Evolutionary conservation across 129 eudicot genomes (phyloP).

Genomic region (Pittosporum tobira): DNA sequence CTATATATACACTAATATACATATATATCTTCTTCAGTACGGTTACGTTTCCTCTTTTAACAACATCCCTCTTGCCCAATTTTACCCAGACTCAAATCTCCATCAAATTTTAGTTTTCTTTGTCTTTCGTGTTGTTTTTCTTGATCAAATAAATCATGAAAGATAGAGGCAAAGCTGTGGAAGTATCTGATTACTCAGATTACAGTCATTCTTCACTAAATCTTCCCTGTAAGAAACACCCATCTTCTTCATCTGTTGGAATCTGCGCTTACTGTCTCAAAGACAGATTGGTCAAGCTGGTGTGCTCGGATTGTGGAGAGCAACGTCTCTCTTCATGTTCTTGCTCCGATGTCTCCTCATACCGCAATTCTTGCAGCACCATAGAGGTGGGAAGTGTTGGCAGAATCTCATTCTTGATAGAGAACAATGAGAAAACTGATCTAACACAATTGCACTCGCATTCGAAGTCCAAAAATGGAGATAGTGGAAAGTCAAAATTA

Average conservation of each 20-base stretch:
- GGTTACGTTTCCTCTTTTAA: neutral
- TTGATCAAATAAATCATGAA: conserved; percentile 31
- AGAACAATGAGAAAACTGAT: conserved; percentile 50
- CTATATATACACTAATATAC: too few relatives aligned
- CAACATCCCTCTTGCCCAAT: neutral
- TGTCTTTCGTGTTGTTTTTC: neutral
- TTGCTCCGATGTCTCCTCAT: conserved; percentile 65
- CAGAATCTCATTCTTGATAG: conserved; percentile 65
- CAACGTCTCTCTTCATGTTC: conserved; percentile 74
- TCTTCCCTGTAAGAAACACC: conserved; percentile 68
- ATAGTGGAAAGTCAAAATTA: conserved; percentile 19
- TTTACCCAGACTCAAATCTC: neutral
- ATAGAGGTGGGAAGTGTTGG: conserved; percentile 61
- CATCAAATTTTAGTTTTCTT: neutral
- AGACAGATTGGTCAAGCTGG: conserved; percentile 50
- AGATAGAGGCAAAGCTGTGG: conserved; percentile 56
- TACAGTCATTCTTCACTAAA: conserved; percentile 38
- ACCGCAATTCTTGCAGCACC: conserved; percentile 51
- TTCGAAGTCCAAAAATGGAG: conserved; percentile 19
- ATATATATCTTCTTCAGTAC: neutral
- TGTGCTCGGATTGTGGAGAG: conserved; percentile 81
- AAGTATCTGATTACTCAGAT: conserved; percentile 19
- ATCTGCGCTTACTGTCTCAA: conserved; percentile 69
- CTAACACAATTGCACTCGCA: conserved; percentile 8
- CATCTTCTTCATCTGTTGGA: conserved; percentile 52